Percentiles rank a stretch among this genome's conserved stretches.
These are phyloP conservation scores for Fusarium incarnatum DNA, from an alignment of 2,329 filamentous ascomycete genomes.

Conservation along the genomic window DNA sequence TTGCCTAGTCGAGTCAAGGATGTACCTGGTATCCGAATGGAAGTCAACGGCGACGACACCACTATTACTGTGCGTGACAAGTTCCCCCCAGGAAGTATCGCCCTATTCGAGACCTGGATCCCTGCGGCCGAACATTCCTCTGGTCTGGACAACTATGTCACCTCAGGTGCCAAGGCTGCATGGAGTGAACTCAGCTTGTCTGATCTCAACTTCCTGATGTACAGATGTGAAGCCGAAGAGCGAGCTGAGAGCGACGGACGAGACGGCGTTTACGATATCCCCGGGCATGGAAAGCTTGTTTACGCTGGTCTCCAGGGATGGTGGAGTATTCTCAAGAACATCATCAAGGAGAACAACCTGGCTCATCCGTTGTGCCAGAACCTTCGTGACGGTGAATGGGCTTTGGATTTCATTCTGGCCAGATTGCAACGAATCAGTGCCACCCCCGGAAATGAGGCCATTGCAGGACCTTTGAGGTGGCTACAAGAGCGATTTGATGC, in stretches of 20 bases:
- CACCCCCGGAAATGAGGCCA: constrained; percentile 68
- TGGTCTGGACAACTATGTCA: constrained; percentile 87
- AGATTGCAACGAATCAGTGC: constrained; percentile 80
- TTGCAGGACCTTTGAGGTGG: constrained; percentile 79
- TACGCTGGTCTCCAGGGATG: constrained; percentile 98
- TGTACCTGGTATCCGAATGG: constrained; percentile 78
- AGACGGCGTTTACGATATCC: constrained; percentile 91
- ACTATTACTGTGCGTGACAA: constrained; percentile 82
- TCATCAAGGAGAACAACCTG: constrained; percentile 89
- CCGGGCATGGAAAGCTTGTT: constrained; percentile 83
- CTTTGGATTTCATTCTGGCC: constrained; percentile 85
- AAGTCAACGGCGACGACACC: constrained; percentile 78
- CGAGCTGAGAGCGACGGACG: constrained; percentile 80
- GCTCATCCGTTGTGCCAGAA: constrained; percentile 95
- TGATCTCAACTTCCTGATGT: constrained; percentile 92
- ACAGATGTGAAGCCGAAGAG: constrained; percentile 90
- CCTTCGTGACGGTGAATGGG: constrained; percentile 90
- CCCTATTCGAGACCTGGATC: constrained; percentile 96
- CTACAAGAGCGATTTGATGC: constrained; percentile 86
- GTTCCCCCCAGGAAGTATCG: constrained; percentile 94
- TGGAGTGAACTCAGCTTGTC: constrained; percentile 80
- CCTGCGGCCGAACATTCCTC: constrained; percentile 85
- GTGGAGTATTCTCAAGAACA: constrained; percentile 90
- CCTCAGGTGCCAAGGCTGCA: constrained; percentile 80
- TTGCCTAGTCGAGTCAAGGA: constrained; percentile 86